phyloP scores from a whole-genome alignment of 1,284 basidiomycete genomes.

The Bjerkandera adusta region DNA sequence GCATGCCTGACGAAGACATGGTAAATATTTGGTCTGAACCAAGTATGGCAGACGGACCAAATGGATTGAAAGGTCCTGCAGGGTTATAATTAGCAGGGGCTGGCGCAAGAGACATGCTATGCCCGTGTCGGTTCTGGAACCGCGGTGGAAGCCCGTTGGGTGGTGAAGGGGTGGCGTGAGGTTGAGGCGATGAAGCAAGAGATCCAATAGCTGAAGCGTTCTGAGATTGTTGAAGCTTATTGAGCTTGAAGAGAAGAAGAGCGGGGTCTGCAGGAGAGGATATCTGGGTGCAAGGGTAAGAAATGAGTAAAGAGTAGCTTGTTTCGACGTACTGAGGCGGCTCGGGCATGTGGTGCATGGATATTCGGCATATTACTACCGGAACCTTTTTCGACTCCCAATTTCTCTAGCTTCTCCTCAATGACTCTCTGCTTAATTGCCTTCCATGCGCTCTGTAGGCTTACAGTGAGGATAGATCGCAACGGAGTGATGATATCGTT shows the following conservation, averaged over 20 bases:
- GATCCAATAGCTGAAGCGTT: slow-evolving; percentile 51
- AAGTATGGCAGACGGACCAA: slow-evolving; percentile 52
- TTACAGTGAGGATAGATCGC: slow-evolving; percentile 3
- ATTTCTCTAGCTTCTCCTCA: slow-evolving; percentile 74
- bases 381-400: slow-evolving; percentile 71
- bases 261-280: slow-evolving; percentile 83
- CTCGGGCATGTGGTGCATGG: slow-evolving; percentile 70
- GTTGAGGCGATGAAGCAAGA: slow-evolving; percentile 61
- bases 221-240: slow-evolving; percentile 76
- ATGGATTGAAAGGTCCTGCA: slow-evolving; percentile 53
- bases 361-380: slow-evolving; percentile 56
- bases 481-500: slow-evolving; percentile 20
- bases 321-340: slow-evolving; percentile 63
- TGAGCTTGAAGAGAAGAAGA: slow-evolving; percentile 74
- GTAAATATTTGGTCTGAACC: slow-evolving; percentile 45
- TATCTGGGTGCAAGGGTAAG: slow-evolving; percentile 48
- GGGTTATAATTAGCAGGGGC: slow-evolving; percentile 44
- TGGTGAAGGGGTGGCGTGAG: slow-evolving; percentile 54
- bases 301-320: slow-evolving; percentile 6
- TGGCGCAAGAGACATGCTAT: slow-evolving; percentile 69
- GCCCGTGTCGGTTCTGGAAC: slow-evolving; percentile 58
- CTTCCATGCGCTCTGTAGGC: slow-evolving; percentile 64
- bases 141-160: slow-evolving; percentile 39
- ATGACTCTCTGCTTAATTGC: slow-evolving; percentile 64
- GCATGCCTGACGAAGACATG: slow-evolving; percentile 22